Base-by-base conservation (phyloP, 1,284 basidiomycete species). In the Clitocybe nebularis region DNA sequence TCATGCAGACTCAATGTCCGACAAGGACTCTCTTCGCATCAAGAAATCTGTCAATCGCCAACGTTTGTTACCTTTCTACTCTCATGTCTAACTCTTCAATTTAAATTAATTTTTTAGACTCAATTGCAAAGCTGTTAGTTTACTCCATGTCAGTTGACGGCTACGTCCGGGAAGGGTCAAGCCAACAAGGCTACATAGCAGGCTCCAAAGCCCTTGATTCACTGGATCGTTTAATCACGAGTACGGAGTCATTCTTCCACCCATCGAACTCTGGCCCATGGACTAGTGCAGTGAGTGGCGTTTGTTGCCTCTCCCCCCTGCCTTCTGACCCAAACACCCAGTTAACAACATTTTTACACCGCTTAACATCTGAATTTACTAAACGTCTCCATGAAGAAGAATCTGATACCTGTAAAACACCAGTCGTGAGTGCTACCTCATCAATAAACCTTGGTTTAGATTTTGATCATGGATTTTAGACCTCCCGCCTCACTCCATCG, bases 191-290 rank as follows among this genome's bases (percentile, higher is more conserved):
- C 21, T 93, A 81, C 62, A 68, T 93, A 22, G 94, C 82, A 0
- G 95, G 96, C 5, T 93, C 88, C 3, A 88, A 81, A 57, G 91
- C 94, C 11, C 72, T 99, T 47, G 92, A 96, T 53, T 86, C 92
- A 17, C 71, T 99, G 19, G 87, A 92, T 51, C 84, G 84, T 53
- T 71, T 99, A 33, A 81, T 99, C 43, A 95, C 91, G 9, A 94
- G 91, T 49, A 92, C 89, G 4, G 96, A 99, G 61, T 86, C 83
- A 0, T 94, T 86, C 68, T 96, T 95, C 62, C 93, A 96, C 61
- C 91, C 91, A 3, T 88, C 89, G 2, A 89, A 86, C 58, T 78
- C 75, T 39, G 88, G 88, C 1, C 64, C 71, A 39, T 89, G 86
- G 83, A 81, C 84, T 4, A 52, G 75, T 37, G 60, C 66, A 43